phyloP scores from a whole-genome alignment of 371 early-diverging fungal species.

The Actinomucor elegans region DNA sequence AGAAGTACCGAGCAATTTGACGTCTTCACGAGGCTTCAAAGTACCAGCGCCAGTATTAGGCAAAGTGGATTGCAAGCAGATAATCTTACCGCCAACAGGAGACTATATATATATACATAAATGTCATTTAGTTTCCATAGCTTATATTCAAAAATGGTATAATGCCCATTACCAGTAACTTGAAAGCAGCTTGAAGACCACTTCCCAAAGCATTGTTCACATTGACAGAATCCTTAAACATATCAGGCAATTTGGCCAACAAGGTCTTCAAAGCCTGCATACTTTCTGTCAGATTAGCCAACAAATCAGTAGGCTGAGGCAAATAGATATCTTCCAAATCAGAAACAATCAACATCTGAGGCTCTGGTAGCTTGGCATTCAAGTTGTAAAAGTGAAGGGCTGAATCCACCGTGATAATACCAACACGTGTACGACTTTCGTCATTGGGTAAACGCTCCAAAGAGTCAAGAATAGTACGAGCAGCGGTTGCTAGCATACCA shows the following conservation, averaged over 20 bases:
- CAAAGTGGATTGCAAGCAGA: conserved; percentile 79
- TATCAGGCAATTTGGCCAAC: conserved; percentile 74
- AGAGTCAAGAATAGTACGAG: conserved; percentile 78
- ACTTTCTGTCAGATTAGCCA: conserved; percentile 84
- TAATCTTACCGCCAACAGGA: conserved; percentile 89
- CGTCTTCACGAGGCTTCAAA: conserved; percentile 83
- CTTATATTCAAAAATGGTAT: no score
- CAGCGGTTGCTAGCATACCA: conserved; percentile 71
- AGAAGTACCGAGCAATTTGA: conserved; percentile 82
- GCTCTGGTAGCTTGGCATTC: conserved; percentile 61
- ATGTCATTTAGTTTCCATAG: no score
- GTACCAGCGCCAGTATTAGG: conserved; percentile 84
- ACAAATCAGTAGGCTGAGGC: conserved; percentile 82
- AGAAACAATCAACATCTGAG: conserved; percentile 91
- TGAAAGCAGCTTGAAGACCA: conserved; percentile 87
- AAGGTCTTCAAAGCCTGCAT: conserved; percentile 67
- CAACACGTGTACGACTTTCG: conserved; percentile 87
- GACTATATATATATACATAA: conserved; percentile 29
- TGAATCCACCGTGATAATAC: conserved; percentile 88
- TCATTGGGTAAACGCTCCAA: conserved; percentile 87
- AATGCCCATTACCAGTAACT: conserved; percentile 78
- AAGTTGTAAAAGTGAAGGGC: conserved; percentile 91
- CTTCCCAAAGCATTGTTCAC: conserved; percentile 71
- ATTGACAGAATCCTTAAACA: conserved; percentile 60
- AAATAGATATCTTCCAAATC: conserved; percentile 90